Base-by-base conservation (phyloP, 2,329 filamentous ascomycete genomes). In the Fusarium equiseti region DNA sequence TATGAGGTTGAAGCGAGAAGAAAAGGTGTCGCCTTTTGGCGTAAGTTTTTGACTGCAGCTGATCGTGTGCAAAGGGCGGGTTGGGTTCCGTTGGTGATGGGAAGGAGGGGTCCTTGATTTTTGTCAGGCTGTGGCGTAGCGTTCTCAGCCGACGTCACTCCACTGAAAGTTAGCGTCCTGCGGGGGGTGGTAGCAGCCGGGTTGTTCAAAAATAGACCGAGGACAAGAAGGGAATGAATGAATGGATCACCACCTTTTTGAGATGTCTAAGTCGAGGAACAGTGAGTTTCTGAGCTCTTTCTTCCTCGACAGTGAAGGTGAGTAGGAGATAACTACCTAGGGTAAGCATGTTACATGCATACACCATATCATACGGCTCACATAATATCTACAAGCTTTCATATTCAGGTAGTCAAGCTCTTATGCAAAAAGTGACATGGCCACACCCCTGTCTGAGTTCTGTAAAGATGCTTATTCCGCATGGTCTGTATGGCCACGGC, bases 91-190 rank as follows among this genome's bases (percentile, higher is more conserved):
- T 44, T 22, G 18, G 50, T 10, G 26, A 66, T 20, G 43, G 43
- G 55, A 55, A 54, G 49, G 68, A 71, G 68, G 68, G 68, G 68
- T 71, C 68, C 60, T 55, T 11, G 54, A 54, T 31, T 70, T 70
- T 57, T 61, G 55, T 53, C 54, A 46, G 58, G 51, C 52, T 27
- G 57, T 51, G 57, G 58, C 68, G 58, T 70, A 54, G 46, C 48
- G 42, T 35, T 13, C 35, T 18, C 31, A 32, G 20, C 66, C 48
- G 66, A 69, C 66, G 66, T 70, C 66, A 69, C 66, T 70, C 66
- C 66, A 70, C 66, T 69, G 60, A 45, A 31, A 59, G 51, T 63
- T 71, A 71, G 68, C 64, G 68, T 65, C 49, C 63, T 71, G 68
- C 53, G 64, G 68, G 59, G 62, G 51, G 42, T 52, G 10, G 53